A percentile compares a stretch with the other conserved stretches of the same genome.
Conservation (phyloP, 2,329 filamentous ascomycete genomes). For the Trichoderma sp. region DNA sequence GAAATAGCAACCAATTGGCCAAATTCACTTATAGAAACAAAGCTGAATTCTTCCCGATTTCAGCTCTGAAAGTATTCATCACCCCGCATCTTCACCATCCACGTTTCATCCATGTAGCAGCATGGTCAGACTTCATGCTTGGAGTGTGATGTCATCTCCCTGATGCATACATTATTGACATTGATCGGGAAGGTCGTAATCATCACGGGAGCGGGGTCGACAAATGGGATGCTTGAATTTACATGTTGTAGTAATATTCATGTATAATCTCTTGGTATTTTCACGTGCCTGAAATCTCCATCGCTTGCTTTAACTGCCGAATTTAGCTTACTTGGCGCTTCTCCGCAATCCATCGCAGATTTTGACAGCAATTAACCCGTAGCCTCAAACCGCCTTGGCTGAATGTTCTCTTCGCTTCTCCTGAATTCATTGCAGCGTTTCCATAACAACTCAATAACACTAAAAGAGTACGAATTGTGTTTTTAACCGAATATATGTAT, state of each 20-base stretch:
- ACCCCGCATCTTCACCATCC: not conserved
- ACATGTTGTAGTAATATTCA: not conserved
- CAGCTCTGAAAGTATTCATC: not conserved
- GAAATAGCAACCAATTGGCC: not conserved
- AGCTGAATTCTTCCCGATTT: not conserved
- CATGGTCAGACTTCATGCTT: not conserved
- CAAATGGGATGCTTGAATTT: not conserved
- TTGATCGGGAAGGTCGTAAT: slow-evolving; percentile 4
- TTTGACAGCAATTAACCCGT: not conserved
- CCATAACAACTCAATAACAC: not conserved
- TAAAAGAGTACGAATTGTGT: not conserved
- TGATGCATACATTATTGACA: not conserved
- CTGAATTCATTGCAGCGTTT: not conserved
- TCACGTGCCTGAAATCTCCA: not conserved
- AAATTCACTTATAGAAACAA: not conserved
- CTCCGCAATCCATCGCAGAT: not conserved
- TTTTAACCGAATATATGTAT: no score
- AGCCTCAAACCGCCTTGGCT: not conserved
- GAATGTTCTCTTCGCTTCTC: not conserved
- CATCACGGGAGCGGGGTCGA: not conserved
- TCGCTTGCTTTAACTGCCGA: not conserved
- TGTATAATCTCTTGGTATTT: not conserved
- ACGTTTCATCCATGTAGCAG: not conserved
- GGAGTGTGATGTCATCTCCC: not conserved
- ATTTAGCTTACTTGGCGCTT: not conserved